Percentiles rank a stretch among this genome's conserved stretches.
phyloP scores from a whole-genome alignment of 441 rosid species.

The Kokia cookei region DNA sequence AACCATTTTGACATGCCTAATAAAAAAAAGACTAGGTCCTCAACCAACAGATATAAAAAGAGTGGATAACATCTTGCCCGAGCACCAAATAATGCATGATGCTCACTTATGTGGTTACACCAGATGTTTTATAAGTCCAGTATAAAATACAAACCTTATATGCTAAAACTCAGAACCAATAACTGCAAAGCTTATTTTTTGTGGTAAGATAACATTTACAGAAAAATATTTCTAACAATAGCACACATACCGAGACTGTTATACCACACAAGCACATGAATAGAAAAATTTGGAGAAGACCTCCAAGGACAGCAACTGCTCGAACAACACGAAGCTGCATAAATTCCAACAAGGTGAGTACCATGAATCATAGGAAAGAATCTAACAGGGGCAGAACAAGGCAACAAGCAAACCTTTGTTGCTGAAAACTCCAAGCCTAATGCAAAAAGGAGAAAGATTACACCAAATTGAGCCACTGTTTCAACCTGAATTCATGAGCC shows the following conservation, averaged over 20 bases:
- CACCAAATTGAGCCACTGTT: conserved; percentile 99
- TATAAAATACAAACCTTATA: neutral
- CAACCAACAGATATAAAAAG: neutral
- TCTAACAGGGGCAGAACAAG: neutral
- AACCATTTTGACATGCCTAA: neutral
- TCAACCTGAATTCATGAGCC: conserved; percentile 57
- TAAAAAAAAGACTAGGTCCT: neutral
- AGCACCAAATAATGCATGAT: neutral
- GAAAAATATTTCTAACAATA: neutral
- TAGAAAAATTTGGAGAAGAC: conserved; percentile 86
- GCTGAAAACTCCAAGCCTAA: conserved; percentile 88
- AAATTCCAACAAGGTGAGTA: neutral
- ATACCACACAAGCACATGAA: conserved; percentile 93
- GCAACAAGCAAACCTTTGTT: conserved; percentile 54
- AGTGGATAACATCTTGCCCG: neutral
- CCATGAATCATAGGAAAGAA: neutral
- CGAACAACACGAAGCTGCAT: conserved; percentile 94
- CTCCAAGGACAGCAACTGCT: conserved; percentile 90
- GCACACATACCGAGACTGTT: conserved; percentile 66
- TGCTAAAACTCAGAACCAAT: neutral
- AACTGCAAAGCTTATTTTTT: neutral
- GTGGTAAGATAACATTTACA: neutral
- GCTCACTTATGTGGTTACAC: neutral
- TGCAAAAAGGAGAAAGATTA: conserved; percentile 94
- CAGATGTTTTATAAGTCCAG: neutral